Evolutionary conservation across 2,329 filamentous ascomycete species (phyloP), one percentile per base, ranked within the genome.

Genomic region (Penicillium sp.): DNA sequence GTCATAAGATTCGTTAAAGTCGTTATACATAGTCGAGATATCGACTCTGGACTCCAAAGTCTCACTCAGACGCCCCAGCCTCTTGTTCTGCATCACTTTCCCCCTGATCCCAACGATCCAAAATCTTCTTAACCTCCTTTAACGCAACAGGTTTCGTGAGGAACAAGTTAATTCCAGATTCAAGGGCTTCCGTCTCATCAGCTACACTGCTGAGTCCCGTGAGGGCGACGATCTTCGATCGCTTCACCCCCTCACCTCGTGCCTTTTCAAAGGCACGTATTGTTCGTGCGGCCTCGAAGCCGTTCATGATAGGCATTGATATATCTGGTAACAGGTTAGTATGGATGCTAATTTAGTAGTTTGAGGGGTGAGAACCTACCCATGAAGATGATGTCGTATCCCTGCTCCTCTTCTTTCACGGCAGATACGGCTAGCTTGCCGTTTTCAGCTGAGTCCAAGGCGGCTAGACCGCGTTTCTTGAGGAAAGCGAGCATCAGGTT

Each of bases 311-410:
- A 1, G 74, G 74, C 74, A 76, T 76, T 10, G 65, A 68, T 22
- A 76, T 69, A 47, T 76, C 74, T 74, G 70, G 24, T 22, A 5
- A 37, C 8, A 19, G 22, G 3, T 37, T 33, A 45, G 8, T 22
- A 9, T 11, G 1, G 13, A n/a, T 21, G 27, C 1, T n/a, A 64
- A 67, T 45, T 67, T 13, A 2, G 14, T 4, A 66, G 47, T 66
- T 21, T 55, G 54, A 22, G 11, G 5, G n/a, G 6, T 27, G 13
- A 27, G 7, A n/a, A 56, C 49, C 55, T 65, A 54, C 55, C 61
- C 77, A 79, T 79, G 57, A 79, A 77, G 49, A 79, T 75, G 37
- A 77, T 72, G 57, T 78, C 75, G 53, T 75, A 76, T 8, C 69
- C 66, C 22, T 70, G 62, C 35, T 62, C 44, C 13, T 68, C 45